A percentile compares a stretch with the other conserved stretches of the same genome.
These are phyloP conservation scores for Chenopodium album DNA, from an alignment of 148 eudicot species.

Conservation along the genomic window DNA sequence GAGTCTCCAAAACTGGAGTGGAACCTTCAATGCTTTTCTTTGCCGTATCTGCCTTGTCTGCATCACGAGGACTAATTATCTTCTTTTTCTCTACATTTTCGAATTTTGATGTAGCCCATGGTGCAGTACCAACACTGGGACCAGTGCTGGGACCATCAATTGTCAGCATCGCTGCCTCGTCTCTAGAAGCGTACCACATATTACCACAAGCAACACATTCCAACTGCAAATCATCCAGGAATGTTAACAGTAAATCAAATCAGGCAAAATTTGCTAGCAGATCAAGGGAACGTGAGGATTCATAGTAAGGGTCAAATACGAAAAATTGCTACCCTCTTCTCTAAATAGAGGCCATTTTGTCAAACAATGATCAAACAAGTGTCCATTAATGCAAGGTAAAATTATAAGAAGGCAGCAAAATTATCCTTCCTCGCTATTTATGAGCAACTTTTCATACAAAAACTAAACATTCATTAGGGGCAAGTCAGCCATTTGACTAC, in stretches of 20 bases:
- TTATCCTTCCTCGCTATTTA: background rate
- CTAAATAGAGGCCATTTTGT: background rate
- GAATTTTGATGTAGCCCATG: conserved; percentile 85
- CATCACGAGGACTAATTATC: conserved; percentile 68
- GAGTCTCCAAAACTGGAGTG: conserved; percentile 52
- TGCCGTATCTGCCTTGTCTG: conserved; percentile 44
- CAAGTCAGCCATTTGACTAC: background rate
- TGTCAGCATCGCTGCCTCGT: conserved; percentile 69
- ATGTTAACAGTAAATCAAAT: background rate
- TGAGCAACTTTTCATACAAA: background rate
- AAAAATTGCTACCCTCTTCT: background rate
- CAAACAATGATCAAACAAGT: background rate
- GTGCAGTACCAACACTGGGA: conserved; percentile 67
- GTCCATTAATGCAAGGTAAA: background rate
- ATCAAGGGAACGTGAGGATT: background rate
- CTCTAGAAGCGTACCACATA: conserved; percentile 82
- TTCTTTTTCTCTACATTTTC: conserved; percentile 75
- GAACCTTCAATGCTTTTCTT: conserved; percentile 56
- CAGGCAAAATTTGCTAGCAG: background rate
- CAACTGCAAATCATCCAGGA: conserved; percentile 46
- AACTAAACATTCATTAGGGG: background rate
- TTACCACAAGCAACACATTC: conserved; percentile 80
- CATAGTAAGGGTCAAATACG: background rate
- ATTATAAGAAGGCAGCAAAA: background rate
- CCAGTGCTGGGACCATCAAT: conserved; percentile 62